Evolutionary conservation across 306 rosid species (phyloP).

Genomic region (Benincasa hispida): DNA sequence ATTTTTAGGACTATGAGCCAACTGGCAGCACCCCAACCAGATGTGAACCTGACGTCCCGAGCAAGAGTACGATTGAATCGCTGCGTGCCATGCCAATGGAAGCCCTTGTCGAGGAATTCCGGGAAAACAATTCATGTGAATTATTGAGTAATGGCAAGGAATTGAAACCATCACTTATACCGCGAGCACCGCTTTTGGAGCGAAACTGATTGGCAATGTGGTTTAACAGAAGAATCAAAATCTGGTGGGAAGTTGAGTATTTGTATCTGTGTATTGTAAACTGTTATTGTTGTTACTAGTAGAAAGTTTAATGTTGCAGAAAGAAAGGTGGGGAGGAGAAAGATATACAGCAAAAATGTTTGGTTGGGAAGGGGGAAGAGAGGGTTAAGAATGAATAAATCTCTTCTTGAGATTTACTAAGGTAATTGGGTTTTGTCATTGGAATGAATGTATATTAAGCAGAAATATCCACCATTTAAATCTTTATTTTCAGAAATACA

Average conservation of each 20-base stretch:
- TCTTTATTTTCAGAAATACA: not conserved
- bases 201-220: constrained; percentile 28
- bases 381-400: constrained; percentile 25
- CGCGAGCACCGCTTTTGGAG: constrained; percentile 77
- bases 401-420: constrained; percentile 57
- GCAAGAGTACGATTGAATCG: constrained; percentile 67
- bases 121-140: constrained; percentile 64
- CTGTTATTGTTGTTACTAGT: constrained; percentile 7
- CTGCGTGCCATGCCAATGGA: constrained; percentile 86
- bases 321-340: not conserved
- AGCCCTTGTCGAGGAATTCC: constrained; percentile 63
- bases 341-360: constrained; percentile 9
- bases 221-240: not conserved
- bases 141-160: constrained; percentile 43
- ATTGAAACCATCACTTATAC: constrained; percentile 74
- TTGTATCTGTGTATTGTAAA: constrained; percentile 32
- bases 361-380: not conserved
- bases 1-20: constrained; percentile 82
- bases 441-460: constrained; percentile 30
- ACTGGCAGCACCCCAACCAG: constrained; percentile 62
- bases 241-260: not conserved
- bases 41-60: constrained; percentile 54
- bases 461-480: not conserved
- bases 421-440: constrained; percentile 10
- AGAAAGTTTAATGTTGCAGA: not conserved